Conservation (phyloP, 768 basidiomycete species). For the Mycena haematopus region DNA sequence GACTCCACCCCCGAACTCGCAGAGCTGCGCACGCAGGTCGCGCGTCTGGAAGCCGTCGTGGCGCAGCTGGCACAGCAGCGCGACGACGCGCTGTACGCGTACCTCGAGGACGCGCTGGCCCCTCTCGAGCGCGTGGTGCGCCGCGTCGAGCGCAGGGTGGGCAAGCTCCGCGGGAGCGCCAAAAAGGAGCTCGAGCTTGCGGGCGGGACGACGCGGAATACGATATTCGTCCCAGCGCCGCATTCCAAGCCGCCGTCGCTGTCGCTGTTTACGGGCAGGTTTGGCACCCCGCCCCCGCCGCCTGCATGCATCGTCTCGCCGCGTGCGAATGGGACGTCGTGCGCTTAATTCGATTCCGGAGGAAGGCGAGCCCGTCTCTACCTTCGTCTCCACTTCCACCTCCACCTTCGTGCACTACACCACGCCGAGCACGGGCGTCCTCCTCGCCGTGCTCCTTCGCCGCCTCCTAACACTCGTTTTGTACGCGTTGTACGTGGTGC, state of each 20-base stretch:
- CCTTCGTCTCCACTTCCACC: too few species aligned
- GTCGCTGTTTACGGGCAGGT: background rate
- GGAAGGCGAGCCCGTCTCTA: constrained; percentile 2
- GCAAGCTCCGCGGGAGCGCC: constrained; percentile 7
- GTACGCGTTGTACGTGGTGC: constrained; percentile 4
- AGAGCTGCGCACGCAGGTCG: constrained; percentile 5
- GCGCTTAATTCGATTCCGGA: constrained; percentile 14
- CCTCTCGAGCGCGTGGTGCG: constrained; percentile 18
- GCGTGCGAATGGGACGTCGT: background rate
- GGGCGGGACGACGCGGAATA: background rate
- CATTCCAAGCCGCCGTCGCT: background rate
- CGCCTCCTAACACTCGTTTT: background rate
- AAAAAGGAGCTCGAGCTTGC: background rate
- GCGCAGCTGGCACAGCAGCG: background rate
- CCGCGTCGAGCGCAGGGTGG: constrained; percentile 13
- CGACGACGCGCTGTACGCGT: constrained; percentile 6
- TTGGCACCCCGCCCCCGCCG: background rate
- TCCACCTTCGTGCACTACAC: too few species aligned
- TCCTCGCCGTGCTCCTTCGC: background rate
- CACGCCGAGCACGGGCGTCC: too few species aligned
- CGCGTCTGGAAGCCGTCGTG: background rate
- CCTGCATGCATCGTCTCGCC: too few species aligned
- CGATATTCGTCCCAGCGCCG: constrained; percentile 15
- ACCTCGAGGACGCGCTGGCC: constrained; percentile 19
- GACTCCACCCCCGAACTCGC: background rate